Evolutionary conservation across 257 asterid genomes (phyloP).

Genomic region (Penstemon davidsonii): DNA sequence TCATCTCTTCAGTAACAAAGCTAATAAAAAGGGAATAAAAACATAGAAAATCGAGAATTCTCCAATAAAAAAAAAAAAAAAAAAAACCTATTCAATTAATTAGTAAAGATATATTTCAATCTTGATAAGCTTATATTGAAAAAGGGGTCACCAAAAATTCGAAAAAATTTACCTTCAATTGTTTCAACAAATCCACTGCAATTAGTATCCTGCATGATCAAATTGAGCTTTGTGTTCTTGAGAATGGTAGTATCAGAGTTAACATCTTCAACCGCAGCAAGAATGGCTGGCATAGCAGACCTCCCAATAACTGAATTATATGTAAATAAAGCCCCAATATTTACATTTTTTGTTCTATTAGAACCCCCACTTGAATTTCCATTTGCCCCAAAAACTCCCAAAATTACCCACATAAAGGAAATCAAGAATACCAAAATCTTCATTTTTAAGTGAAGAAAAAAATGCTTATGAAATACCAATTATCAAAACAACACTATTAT

Average conservation of each 20-base stretch:
- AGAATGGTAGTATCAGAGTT: constrained; percentile 62
- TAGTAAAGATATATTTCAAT: not conserved
- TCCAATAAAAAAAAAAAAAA: not conserved
- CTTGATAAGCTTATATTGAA: not conserved
- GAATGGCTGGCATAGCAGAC: constrained; percentile 72
- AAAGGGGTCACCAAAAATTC: not conserved
- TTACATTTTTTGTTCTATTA: constrained; percentile 43
- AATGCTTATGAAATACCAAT: not conserved
- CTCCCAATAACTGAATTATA: constrained; percentile 70
- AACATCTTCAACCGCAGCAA: constrained; percentile 75
- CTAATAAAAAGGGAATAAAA: not conserved
- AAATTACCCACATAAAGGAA: constrained; percentile 22
- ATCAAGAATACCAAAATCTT: constrained; percentile 25
- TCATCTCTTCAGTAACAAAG: not conserved
- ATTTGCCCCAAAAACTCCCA: constrained; percentile 23
- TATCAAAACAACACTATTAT: not conserved
- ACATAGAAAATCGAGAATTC: not conserved
- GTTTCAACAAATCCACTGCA: constrained; percentile 91
- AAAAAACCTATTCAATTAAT: no score
- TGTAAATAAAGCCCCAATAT: constrained; percentile 81
- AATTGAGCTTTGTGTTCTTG: constrained; percentile 52
- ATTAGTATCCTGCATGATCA: constrained; percentile 75
- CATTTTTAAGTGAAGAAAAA: constrained; percentile 19
- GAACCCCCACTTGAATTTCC: constrained; percentile 31
- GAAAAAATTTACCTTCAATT: constrained; percentile 57